Evolutionary conservation across 257 asterid genomes (phyloP).

Genomic region (Rubia yunnanensis): DNA sequence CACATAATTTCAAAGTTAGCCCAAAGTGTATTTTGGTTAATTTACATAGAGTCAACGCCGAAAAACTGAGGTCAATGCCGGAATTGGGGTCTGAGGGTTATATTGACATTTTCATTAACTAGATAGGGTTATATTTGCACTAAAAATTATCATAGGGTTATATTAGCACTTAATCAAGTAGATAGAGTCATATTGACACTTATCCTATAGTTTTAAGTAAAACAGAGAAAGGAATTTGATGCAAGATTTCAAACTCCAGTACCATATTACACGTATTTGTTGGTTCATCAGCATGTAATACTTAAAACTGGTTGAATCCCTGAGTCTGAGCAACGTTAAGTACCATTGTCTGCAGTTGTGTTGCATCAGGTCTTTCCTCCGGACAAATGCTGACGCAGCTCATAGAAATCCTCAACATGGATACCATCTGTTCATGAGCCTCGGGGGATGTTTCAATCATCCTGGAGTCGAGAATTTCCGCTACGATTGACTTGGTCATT

Average conservation of each 20-base stretch:
- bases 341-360: conserved; percentile 1
- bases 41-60: no score
- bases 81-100: no score
- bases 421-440: background rate
- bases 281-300: background rate
- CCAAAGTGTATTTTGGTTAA: no score
- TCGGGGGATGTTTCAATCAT: conserved; percentile 33
- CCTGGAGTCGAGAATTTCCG: conserved; percentile 53
- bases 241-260: background rate
- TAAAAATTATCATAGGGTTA: no score
- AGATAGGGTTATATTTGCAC: no score
- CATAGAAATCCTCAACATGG: background rate
- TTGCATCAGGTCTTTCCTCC: conserved; percentile 16
- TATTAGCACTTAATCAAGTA: no score
- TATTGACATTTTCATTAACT: no score
- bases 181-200: no score
- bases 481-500: conserved; percentile 33
- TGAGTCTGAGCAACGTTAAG: conserved; percentile 1
- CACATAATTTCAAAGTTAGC: no score
- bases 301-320: background rate
- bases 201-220: background rate
- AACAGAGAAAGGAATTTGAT: background rate
- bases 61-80: no score
- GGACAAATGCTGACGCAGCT: conserved; percentile 6
- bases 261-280: background rate